phyloP scores from a whole-genome alignment of 108 stramenopile species.

The Cyclostephanos tholiformis region DNA sequence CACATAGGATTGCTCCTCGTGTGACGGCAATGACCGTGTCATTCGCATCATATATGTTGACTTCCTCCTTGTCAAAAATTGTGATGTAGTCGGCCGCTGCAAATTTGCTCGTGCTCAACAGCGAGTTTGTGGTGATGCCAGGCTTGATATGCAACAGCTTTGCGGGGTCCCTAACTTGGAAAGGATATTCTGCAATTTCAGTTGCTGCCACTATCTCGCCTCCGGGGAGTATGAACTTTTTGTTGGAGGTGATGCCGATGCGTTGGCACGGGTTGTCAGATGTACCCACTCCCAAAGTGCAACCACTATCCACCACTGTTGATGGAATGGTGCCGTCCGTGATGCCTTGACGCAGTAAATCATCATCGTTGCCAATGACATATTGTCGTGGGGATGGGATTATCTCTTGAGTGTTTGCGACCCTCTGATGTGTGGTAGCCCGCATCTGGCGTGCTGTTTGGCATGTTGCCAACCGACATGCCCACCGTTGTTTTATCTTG shows the following conservation, averaged over 20 bases:
- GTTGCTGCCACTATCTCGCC: too few relatives aligned
- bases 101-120: too few relatives aligned
- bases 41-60: too few relatives aligned
- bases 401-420: background rate
- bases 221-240: conserved; percentile 1
- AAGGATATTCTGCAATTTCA: too few relatives aligned
- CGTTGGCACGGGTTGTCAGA: background rate
- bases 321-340: background rate
- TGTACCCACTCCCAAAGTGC: background rate
- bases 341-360: background rate
- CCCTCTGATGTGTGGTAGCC: background rate
- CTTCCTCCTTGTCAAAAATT: too few relatives aligned
- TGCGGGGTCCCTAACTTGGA: too few relatives aligned
- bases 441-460: background rate
- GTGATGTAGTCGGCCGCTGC: too few relatives aligned
- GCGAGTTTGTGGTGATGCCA: too few relatives aligned
- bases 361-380: background rate
- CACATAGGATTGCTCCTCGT: too few relatives aligned
- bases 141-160: too few relatives aligned
- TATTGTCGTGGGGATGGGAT: background rate
- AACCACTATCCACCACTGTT: background rate
- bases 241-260: background rate
- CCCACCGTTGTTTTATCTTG: too few relatives aligned
- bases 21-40: too few relatives aligned
- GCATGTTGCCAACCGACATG: background rate